These are phyloP conservation scores for Calycina herbarum DNA, from an alignment of 2,329 filamentous ascomycete genomes.

Conservation along the genomic window DNA sequence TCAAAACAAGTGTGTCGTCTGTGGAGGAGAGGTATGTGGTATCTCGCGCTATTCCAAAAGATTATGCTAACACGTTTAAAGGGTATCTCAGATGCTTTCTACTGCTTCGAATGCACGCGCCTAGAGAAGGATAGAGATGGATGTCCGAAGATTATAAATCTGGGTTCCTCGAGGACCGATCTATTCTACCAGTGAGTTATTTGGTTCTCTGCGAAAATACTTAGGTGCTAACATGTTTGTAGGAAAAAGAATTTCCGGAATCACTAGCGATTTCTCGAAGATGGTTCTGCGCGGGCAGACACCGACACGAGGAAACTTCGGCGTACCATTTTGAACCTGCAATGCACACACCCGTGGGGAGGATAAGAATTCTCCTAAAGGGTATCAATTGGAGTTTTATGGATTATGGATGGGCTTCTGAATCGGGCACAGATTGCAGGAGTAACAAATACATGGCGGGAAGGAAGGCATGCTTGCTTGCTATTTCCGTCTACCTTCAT, in stretches of 20 bases:
- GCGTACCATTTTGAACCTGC: not conserved
- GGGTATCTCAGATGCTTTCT: constrained; percentile 97
- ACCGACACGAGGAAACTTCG: not conserved
- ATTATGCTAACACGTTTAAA: constrained; percentile 21
- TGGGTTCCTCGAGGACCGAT: constrained; percentile 94
- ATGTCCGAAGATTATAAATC: constrained; percentile 98
- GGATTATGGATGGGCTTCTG: not conserved
- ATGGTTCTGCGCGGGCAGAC: not conserved
- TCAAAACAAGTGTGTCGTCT: constrained; percentile 99
- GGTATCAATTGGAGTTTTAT: not conserved
- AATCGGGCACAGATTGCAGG: not conserved
- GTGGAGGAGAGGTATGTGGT: constrained; percentile 70
- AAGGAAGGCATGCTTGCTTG: not conserved
- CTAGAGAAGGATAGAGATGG: constrained; percentile 96
- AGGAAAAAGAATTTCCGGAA: constrained; percentile 68
- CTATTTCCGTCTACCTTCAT: not conserved
- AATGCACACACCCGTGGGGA: not conserved
- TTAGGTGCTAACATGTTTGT: constrained; percentile 35
- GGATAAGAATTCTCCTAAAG: not conserved
- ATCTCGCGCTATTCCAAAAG: not conserved
- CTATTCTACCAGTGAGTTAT: constrained; percentile 47
- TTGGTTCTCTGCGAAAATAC: not conserved
- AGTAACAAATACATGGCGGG: not conserved
- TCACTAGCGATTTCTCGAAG: constrained; percentile 41
- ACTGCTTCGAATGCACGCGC: constrained; percentile 98